Evolutionary conservation across 2,329 filamentous ascomycete genomes (phyloP).

Genomic region (Fusarium fujikuroi): DNA sequence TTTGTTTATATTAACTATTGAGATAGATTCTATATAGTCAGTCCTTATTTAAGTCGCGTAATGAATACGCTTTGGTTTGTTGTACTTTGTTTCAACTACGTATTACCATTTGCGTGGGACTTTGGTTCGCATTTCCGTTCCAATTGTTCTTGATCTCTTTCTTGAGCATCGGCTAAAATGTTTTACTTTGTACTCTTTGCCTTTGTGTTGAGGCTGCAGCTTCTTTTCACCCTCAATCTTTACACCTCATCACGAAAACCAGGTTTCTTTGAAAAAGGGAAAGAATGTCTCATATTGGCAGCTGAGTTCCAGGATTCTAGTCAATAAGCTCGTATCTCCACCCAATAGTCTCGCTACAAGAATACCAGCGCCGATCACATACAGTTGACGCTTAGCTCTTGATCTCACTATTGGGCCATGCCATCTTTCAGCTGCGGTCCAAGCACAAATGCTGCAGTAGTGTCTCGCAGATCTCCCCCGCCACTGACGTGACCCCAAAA

Average conservation of each 20-base stretch:
- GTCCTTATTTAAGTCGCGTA: accelerated
- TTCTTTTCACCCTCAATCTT: neutral
- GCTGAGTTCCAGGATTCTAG: neutral
- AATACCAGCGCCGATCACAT: accelerated
- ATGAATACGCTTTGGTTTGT: accelerated
- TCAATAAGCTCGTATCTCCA: accelerated
- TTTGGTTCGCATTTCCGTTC: neutral
- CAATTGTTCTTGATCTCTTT: neutral
- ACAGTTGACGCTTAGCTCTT: accelerated
- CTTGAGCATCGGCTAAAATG: neutral
- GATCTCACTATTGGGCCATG: neutral
- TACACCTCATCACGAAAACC: accelerated
- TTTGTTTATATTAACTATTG: accelerated
- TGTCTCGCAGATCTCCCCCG: neutral
- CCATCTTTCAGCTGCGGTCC: neutral
- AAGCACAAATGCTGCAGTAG: neutral
- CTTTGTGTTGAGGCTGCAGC: neutral
- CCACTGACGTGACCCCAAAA: neutral
- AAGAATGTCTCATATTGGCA: neutral
- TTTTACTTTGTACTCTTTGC: neutral
- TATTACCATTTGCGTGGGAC: neutral
- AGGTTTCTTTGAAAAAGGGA: accelerated
- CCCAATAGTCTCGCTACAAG: neutral
- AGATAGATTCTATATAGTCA: neutral
- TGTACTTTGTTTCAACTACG: accelerated